Evolutionary conservation across 768 basidiomycete species (phyloP), one percentile per base, ranked within the genome.

Genomic region (Lentinula lateritia): DNA sequence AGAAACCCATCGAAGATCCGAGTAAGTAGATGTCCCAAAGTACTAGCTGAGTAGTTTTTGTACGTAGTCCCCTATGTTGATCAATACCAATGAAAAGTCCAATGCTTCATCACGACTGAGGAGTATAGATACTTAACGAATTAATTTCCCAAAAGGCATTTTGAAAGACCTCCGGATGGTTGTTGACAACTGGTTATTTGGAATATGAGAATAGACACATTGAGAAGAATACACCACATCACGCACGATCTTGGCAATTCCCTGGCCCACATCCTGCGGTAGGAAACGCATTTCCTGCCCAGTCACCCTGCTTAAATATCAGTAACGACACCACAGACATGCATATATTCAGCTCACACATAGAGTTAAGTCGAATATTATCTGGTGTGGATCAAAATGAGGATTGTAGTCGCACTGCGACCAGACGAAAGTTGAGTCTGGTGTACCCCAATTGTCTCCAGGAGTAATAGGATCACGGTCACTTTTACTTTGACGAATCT

Each of bases 101-200:
- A 16, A 48, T 20, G 3, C 7, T 18, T 20, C 20, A 54, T 54
- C 53, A 56, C 20, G 42, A 46, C 13, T 7, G 8, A 32, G 56
- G 56, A 45, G 72, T 75, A 66, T 88, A 91, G 15, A 89, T 76
- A 36, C 79, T 76, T 38, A 90, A 70, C 16, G 80, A 78, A 65
- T 83, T 82, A 70, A 92, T 78, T 63, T 83, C 83, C 87, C 88
- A 92, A 71, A 86, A 90, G 1, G 89, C 86, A 16, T 87, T 76
- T 10, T 62, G 43, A 71, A 90, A 90, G 12, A 77, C 79, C 5
- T 67, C 61, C 0, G 90, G 88, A 65, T 85, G 80, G 62, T 83
- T 79, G 69, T 83, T 70, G 35, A 90, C 88, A 64, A 78, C 85
- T 87, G 53, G 35, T 18, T 3, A 20, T 10, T 8, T 13, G 9